phyloP scores from a whole-genome alignment of 2,329 filamentous ascomycete species.

The Fusarium liriodendri region DNA sequence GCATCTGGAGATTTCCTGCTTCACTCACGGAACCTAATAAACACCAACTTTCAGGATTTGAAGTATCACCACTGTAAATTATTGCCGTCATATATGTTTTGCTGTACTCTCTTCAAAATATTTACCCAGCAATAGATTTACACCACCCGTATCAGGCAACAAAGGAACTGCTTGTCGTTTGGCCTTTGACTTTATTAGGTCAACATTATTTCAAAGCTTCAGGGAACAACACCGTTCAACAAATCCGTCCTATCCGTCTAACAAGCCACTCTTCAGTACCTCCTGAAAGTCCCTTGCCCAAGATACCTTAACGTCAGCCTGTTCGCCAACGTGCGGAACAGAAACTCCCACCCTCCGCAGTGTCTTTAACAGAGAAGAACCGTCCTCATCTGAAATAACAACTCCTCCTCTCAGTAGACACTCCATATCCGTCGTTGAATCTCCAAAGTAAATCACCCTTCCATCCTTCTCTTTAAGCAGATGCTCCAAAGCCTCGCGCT shows the following conservation, averaged over 20 bases:
- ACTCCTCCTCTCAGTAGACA: conserved; percentile 62
- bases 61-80: neutral
- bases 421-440: conserved; percentile 67
- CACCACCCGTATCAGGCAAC: neutral
- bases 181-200: neutral
- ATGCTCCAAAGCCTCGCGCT: conserved; percentile 54
- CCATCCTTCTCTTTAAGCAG: conserved; percentile 37
- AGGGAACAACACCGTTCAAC: neutral
- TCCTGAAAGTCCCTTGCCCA: conserved; percentile 60
- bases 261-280: conserved; percentile 48
- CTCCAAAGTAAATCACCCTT: conserved; percentile 65
- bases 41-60: neutral
- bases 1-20: neutral
- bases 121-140: neutral
- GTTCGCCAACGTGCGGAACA: conserved; percentile 51
- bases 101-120: neutral
- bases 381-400: conserved; percentile 56
- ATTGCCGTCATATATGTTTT: neutral
- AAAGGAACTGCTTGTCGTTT: neutral
- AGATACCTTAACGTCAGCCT: conserved; percentile 37
- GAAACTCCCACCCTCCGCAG: conserved; percentile 52
- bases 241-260: conserved; percentile 23
- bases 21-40: neutral
- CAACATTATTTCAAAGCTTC: neutral
- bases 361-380: conserved; percentile 49